These are phyloP conservation scores for Pseudopithomyces maydicus DNA, from an alignment of 2,329 filamentous ascomycete genomes.

Conservation along the genomic window DNA sequence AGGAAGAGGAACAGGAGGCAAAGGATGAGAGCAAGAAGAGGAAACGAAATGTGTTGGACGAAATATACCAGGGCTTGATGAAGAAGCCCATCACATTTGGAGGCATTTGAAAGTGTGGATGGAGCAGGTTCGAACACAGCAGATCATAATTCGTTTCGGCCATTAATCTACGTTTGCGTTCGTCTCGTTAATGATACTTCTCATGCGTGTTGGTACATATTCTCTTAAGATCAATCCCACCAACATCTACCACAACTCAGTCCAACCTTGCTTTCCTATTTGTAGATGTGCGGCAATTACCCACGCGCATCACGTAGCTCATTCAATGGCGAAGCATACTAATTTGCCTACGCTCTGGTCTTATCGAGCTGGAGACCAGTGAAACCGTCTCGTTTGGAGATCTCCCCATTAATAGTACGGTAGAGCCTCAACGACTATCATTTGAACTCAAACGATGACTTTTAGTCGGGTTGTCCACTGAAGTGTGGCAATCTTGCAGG, in stretches of 20 bases:
- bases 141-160: neutral
- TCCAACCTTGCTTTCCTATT: too few relatives aligned
- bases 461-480: conserved; percentile 23
- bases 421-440: neutral
- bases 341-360: neutral
- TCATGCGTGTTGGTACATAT: neutral
- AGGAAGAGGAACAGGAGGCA: conserved; percentile 42
- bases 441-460: neutral
- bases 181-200: neutral
- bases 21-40: conserved; percentile 54
- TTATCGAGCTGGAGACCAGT: neutral
- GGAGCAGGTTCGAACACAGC: neutral
- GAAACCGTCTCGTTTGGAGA: too few relatives aligned
- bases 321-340: too few relatives aligned
- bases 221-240: too few relatives aligned
- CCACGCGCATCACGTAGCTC: too few relatives aligned
- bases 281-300: too few relatives aligned
- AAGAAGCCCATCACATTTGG: conserved; percentile 69
- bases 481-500: conserved; percentile 44
- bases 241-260: too few relatives aligned
- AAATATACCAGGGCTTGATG: conserved; percentile 79
- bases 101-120: conserved; percentile 15
- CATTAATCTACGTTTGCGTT: neutral
- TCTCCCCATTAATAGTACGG: too few relatives aligned
- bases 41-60: conserved; percentile 79